phyloP scores from a whole-genome alignment of 371 early-diverging fungal species.

The Mortierella sp. region DNA sequence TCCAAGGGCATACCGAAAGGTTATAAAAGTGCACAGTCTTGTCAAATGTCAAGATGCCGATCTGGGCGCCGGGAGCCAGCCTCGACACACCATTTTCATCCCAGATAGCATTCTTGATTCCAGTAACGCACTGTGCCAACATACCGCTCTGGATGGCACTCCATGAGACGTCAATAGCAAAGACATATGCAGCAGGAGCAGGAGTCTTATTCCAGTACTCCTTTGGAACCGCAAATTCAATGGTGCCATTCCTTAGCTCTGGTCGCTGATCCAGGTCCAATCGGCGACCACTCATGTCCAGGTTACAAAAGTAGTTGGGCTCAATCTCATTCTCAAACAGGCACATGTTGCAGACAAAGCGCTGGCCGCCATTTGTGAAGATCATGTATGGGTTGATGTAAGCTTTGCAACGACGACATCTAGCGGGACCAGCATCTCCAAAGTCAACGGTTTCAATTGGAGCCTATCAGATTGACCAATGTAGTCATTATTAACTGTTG shows the following conservation, averaged over 20 bases:
- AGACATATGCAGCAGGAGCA: constrained; percentile 78
- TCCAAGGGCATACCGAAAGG: constrained; percentile 69
- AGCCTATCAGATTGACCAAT: constrained; percentile 50
- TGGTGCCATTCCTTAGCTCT: constrained; percentile 88
- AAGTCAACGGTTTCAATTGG: constrained; percentile 90
- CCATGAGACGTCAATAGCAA: constrained; percentile 97
- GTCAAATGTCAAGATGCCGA: constrained; percentile 95
- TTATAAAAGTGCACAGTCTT: constrained; percentile 93
- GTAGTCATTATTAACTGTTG: background rate
- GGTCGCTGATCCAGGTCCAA: constrained; percentile 90
- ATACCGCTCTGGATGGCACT: constrained; percentile 86
- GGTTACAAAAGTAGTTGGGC: constrained; percentile 88
- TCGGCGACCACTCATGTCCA: constrained; percentile 93
- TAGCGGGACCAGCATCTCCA: constrained; percentile 92
- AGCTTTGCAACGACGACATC: constrained; percentile 93
- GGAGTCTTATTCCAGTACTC: constrained; percentile 80
- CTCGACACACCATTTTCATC: constrained; percentile 58
- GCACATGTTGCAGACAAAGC: constrained; percentile 95
- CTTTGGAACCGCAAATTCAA: constrained; percentile 92
- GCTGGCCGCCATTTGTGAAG: constrained; percentile 91
- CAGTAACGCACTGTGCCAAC: constrained; percentile 72
- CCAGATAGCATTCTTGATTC: constrained; percentile 80
- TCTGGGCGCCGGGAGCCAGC: constrained; percentile 70
- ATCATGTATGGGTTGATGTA: constrained; percentile 94
- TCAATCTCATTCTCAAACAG: constrained; percentile 84